phyloP scores from a whole-genome alignment of 306 rosid genomes.

The Urtica urens region DNA sequence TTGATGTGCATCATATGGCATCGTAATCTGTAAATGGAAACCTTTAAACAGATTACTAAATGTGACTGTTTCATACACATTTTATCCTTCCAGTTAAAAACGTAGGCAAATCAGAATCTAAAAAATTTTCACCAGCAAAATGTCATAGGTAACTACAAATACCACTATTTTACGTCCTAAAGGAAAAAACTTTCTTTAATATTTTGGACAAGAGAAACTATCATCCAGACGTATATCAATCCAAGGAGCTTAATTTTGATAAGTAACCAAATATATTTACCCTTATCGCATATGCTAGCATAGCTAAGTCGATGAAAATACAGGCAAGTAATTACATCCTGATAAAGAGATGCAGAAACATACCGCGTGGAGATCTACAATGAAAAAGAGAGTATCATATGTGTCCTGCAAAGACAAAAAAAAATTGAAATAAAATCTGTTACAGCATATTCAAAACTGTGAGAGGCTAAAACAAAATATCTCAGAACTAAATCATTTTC shows the following conservation, averaged over 20 bases:
- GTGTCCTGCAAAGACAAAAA: slow-evolving; percentile 45
- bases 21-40: slow-evolving; percentile 49
- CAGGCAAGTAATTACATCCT: neutral
- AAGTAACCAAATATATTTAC: neutral
- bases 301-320: neutral
- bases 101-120: neutral
- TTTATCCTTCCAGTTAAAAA: neutral
- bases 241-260: neutral
- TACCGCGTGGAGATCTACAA: slow-evolving; percentile 96
- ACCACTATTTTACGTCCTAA: neutral
- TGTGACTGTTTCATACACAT: neutral
- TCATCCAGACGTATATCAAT: neutral
- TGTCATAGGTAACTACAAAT: too few species aligned
- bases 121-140: neutral
- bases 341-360: slow-evolving; percentile 7
- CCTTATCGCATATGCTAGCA: slow-evolving; percentile 1
- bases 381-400: slow-evolving; percentile 79
- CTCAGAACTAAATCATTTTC: too few species aligned
- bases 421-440: slow-evolving; percentile 2
- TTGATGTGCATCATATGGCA: slow-evolving; percentile 65
- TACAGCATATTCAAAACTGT: neutral
- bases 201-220: neutral
- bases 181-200: neutral
- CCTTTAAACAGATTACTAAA: slow-evolving; percentile 5
- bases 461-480: neutral